phyloP scores from a whole-genome alignment of 2,329 filamentous ascomycete genomes.

The Phaeoacremonium minimum region DNA sequence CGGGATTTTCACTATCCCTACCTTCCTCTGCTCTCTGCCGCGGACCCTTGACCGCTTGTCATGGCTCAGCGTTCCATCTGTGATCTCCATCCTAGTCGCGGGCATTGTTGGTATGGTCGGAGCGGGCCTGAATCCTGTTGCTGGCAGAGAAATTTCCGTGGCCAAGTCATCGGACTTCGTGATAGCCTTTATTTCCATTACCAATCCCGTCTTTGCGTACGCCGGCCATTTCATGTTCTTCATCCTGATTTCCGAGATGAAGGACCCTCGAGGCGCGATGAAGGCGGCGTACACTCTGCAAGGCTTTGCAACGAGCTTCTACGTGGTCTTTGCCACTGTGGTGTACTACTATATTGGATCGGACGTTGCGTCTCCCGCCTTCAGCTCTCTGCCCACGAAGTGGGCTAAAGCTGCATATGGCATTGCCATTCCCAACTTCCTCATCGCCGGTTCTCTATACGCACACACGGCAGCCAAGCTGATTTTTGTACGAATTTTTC shows the following conservation, averaged over 20 bases:
- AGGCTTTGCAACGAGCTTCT: slow-evolving; percentile 42
- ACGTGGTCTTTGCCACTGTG: slow-evolving; percentile 45
- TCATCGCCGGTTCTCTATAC: slow-evolving; percentile 45
- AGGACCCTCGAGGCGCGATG: slow-evolving; percentile 43
- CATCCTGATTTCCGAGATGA: slow-evolving; percentile 49
- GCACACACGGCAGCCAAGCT: slow-evolving; percentile 47
- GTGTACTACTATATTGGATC: slow-evolving; percentile 45
- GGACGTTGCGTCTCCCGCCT: slow-evolving; percentile 38
- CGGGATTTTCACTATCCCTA: slow-evolving; percentile 43
- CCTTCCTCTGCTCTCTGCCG: slow-evolving; percentile 40
- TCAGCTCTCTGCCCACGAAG: slow-evolving; percentile 36
- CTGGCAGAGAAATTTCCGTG: slow-evolving; percentile 29
- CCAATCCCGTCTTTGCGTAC: slow-evolving; percentile 48
- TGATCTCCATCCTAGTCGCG: slow-evolving; percentile 41
- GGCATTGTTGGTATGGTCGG: slow-evolving; percentile 47
- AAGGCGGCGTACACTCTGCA: slow-evolving; percentile 46
- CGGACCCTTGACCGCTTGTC: slow-evolving; percentile 44
- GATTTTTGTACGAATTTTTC: slow-evolving; percentile 44
- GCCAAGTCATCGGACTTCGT: slow-evolving; percentile 32
- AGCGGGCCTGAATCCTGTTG: slow-evolving; percentile 35
- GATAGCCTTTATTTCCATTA: slow-evolving; percentile 39
- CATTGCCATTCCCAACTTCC: slow-evolving; percentile 43
- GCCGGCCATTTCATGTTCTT: slow-evolving; percentile 52
- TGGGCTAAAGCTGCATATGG: slow-evolving; percentile 48
- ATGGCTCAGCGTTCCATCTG: slow-evolving; percentile 38